Conservation (phyloP, 768 basidiomycete genomes). For the Tricholoma flavovirens region DNA sequence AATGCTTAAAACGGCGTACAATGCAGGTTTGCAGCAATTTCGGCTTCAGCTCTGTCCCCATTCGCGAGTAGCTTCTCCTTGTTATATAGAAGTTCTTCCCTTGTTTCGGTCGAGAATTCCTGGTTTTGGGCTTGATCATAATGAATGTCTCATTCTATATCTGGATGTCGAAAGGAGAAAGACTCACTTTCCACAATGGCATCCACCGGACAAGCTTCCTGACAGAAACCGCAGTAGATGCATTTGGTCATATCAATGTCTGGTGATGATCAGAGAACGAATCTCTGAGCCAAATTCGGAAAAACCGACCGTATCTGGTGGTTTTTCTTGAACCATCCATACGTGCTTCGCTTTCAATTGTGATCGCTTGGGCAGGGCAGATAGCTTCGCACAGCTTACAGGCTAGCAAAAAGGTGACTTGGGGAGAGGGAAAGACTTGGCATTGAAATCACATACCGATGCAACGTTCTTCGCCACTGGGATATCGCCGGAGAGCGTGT, state of each 20-base stretch:
- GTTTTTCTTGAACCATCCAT: conserved; percentile 94
- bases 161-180: not conserved
- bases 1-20: conserved; percentile 35
- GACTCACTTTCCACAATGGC: conserved; percentile 96
- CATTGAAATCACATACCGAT: conserved; percentile 62
- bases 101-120: conserved; percentile 95
- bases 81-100: conserved; percentile 98
- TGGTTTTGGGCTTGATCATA: conserved; percentile 82
- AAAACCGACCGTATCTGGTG: conserved; percentile 83
- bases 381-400: conserved; percentile 99
- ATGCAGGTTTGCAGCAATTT: conserved; percentile 92
- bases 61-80: conserved; percentile 98
- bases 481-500: conserved; percentile 93
- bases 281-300: conserved; percentile 3
- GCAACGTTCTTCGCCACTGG: conserved; percentile 96
- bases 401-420: conserved; percentile 41
- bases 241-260: conserved; percentile 99
- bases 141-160: conserved; percentile 1
- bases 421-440: not conserved
- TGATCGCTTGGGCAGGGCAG: conserved; percentile 98
- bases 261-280: conserved; percentile 23
- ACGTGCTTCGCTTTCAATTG: conserved; percentile 96
- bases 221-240: conserved; percentile 99
- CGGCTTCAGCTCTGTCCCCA: conserved; percentile 94
- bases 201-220: conserved; percentile 99